A percentile compares a stretch with the other conserved stretches of the same genome.
These are phyloP conservation scores for Ophiocordyceps camponoti-leonardi DNA, from an alignment of 2,329 filamentous ascomycete genomes.

Conservation along the genomic window DNA sequence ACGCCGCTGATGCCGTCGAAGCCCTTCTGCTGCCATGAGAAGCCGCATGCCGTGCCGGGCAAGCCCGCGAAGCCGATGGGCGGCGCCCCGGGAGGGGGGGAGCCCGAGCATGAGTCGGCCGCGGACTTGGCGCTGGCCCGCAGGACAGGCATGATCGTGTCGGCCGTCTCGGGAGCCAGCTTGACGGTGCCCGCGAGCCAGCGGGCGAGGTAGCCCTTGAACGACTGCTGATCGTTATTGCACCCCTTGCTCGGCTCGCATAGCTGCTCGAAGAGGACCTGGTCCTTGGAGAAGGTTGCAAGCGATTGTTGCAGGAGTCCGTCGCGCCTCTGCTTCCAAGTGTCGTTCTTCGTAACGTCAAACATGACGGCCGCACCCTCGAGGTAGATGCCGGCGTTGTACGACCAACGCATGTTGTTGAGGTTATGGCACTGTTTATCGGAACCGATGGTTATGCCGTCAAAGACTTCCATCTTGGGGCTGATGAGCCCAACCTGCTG, in stretches of 20 bases:
- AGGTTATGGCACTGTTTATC: conserved; percentile 29
- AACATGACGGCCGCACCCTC: conserved; percentile 44
- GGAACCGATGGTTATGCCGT: conserved; percentile 21
- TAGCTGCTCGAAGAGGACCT: conserved; percentile 45
- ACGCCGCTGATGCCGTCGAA: conserved; percentile 48
- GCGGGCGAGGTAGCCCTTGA: conserved; percentile 59
- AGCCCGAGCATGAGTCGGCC: conserved; percentile 31
- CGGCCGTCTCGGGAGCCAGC: conserved; percentile 33
- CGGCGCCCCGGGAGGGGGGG: conserved; percentile 13
- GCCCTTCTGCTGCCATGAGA: conserved; percentile 36
- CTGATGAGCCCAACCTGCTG: conserved; percentile 36
- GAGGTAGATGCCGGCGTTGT: conserved; percentile 51
- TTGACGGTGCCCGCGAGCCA: conserved; percentile 42
- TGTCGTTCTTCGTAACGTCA: conserved; percentile 34
- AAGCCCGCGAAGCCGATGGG: conserved; percentile 26
- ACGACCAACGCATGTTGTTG: conserved; percentile 48
- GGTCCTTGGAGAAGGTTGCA: conserved; percentile 33
- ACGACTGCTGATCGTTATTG: conserved; percentile 54
- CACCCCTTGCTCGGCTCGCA: conserved; percentile 47
- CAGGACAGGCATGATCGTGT: conserved; percentile 33
- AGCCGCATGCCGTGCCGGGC: conserved; percentile 47
- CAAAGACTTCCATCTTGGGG: conserved; percentile 35
- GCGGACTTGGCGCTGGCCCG: conserved; percentile 33
- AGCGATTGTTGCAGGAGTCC: conserved; percentile 36
- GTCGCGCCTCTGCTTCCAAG: conserved; percentile 40